Conservation (phyloP, 805 yeast genomes). For the Scheffersomyces stipitis region DNA sequence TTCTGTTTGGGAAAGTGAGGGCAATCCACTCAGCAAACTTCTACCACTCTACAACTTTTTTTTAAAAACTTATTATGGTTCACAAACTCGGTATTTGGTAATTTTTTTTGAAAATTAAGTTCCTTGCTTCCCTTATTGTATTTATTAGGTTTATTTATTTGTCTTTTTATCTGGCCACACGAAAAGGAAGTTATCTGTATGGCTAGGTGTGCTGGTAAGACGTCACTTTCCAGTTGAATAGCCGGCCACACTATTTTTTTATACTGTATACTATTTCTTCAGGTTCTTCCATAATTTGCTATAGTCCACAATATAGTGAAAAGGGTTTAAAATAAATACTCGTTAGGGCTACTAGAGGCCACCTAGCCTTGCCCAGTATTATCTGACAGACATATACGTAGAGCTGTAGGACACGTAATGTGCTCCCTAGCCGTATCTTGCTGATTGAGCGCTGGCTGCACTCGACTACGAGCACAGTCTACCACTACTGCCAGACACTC, state of each 20-base stretch:
- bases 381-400: too few relatives aligned
- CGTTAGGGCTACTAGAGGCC: too few relatives aligned
- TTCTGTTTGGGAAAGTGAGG: conserved; percentile 40
- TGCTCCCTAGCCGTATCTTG: too few relatives aligned
- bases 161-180: neutral
- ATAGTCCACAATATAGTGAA: neutral
- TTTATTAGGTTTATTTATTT: neutral
- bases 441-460: too few relatives aligned
- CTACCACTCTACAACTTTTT: neutral
- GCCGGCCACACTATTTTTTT: neutral
- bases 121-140: neutral
- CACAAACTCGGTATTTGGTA: too few relatives aligned
- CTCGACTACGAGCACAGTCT: too few relatives aligned
- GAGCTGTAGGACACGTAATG: too few relatives aligned
- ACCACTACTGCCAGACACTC: too few relatives aligned
- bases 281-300: neutral
- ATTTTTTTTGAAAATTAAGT: too few relatives aligned
- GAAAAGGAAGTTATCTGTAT: neutral
- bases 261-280: neutral
- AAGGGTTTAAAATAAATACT: neutral
- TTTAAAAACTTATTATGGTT: neutral
- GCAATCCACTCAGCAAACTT: neutral
- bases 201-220: neutral
- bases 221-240: neutral
- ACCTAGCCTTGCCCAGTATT: too few relatives aligned